phyloP scores from a whole-genome alignment of 805 yeast species.

The Ogataea siamensis region DNA sequence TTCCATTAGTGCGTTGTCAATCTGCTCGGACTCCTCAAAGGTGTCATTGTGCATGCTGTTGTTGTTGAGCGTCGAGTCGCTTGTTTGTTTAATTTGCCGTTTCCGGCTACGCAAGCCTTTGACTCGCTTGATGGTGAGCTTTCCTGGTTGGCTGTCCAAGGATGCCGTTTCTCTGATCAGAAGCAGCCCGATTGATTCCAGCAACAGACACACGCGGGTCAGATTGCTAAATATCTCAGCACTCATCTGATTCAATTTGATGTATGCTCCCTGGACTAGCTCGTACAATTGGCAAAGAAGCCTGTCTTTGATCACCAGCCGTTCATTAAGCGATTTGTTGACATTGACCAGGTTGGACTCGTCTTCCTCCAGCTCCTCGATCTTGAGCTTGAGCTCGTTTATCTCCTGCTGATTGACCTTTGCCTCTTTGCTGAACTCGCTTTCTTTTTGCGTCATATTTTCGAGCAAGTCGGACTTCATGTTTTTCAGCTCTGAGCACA shows the following conservation, averaged over 20 bases:
- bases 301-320: constrained; percentile 26
- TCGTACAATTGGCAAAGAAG: constrained; percentile 22
- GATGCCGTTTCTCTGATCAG: constrained; percentile 43
- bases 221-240: constrained; percentile 38
- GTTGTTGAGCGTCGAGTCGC: constrained; percentile 16
- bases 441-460: constrained; percentile 64
- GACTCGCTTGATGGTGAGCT: constrained; percentile 63
- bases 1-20: constrained; percentile 37
- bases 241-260: constrained; percentile 43
- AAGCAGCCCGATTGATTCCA: constrained; percentile 77
- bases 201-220: constrained; percentile 50
- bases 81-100: constrained; percentile 26
- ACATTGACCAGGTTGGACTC: constrained; percentile 41
- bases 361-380: constrained; percentile 51
- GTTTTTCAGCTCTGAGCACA: constrained; percentile 28
- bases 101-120: constrained; percentile 65
- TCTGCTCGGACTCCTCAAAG: constrained; percentile 23
- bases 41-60: constrained; percentile 31
- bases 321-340: constrained; percentile 38
- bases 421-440: constrained; percentile 55
- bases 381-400: constrained; percentile 40
- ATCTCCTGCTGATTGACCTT: constrained; percentile 48
- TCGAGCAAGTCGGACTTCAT: constrained; percentile 65
- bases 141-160: constrained; percentile 32
- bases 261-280: constrained; percentile 25